Base-by-base conservation (phyloP, 1,139 yeast species). In the Yamadazyma kanchanaburiensis region DNA sequence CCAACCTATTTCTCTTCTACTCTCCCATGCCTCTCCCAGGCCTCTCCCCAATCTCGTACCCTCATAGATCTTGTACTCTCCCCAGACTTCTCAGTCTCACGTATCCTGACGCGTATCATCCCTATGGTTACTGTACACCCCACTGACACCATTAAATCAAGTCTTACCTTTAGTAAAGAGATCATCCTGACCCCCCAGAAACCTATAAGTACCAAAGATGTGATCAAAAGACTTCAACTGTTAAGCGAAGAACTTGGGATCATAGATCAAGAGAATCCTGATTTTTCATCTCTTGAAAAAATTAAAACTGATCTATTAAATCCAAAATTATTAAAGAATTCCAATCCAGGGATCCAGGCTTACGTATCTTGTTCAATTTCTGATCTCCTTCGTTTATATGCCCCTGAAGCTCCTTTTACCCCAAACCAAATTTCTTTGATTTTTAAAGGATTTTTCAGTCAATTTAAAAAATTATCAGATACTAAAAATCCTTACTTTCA, bases 331-430 rank as follows among this genome's bases (percentile, higher is more conserved):
- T 42, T 84, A 7, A 65, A 60, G 23, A 82, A 82, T 47, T 62
- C 75, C 31, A 87, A 86, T 46, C 43, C 56, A 3, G 94, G 94
- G 3, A 79, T 88, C 3, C 83, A 80, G 42, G 79, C 89, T 0
- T 76, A 69, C 37, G 72, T 74, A 3, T 80, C 94, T 12, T 82
- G 95, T 48, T 79, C 94, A 39, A 45, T 88, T 8, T 71, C 89
- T 3, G 95, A 88, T 51, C 64, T 89, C 10, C 57, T 89, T 25
- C 68, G 95, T 37, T 57, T 88, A 8, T 81, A 70, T 50, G 96
- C 96, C 0, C 96, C 96, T 0, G 86, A 88, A 54, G 95, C 96
- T 4, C 96, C 97, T 5, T 88, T 73, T 54, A 77, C 85, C 2
- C 77, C 78, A 21, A 43, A 60, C 2, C 81, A 83, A 40, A 59